These are phyloP conservation scores for Massarina eburnea DNA, from an alignment of 2,329 filamentous ascomycete genomes.

Conservation along the genomic window DNA sequence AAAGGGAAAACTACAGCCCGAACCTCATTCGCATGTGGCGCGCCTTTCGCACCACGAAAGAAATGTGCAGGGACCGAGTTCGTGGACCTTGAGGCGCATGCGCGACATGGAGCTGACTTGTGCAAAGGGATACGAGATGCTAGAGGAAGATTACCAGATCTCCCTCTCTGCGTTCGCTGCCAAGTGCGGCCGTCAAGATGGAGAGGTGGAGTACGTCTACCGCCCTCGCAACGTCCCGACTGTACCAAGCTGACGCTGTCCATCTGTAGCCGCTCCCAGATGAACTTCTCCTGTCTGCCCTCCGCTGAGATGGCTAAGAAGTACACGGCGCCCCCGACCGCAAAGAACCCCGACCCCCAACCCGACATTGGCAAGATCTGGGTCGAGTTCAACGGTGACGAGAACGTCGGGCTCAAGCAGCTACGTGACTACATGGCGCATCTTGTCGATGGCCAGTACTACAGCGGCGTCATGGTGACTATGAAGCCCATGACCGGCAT, in stretches of 20 bases:
- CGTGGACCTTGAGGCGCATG: conserved; percentile 38
- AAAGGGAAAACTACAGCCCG: conserved; percentile 21
- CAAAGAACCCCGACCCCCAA: conserved; percentile 68
- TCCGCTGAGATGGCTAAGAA: conserved; percentile 81
- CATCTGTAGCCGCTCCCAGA: conserved; percentile 68
- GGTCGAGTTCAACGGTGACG: conserved; percentile 85
- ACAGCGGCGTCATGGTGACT: conserved; percentile 89
- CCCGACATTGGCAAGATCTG: conserved; percentile 85
- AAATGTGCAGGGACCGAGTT: conserved; percentile 93
- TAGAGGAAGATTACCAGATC: conserved; percentile 86
- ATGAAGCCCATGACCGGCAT: conserved; percentile 79
- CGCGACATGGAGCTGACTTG: conserved; percentile 18
- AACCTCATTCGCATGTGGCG: conserved; percentile 74
- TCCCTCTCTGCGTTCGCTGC: conserved; percentile 77
- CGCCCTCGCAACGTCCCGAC: neutral
- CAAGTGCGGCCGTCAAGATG: conserved; percentile 71
- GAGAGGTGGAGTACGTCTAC: conserved; percentile 70
- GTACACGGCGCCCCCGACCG: conserved; percentile 72
- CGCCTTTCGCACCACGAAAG: conserved; percentile 87
- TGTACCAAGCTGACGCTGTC: conserved; percentile 11
- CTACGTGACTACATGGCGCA: conserved; percentile 87
- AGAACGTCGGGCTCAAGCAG: conserved; percentile 84
- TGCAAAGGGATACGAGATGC: conserved; percentile 83
- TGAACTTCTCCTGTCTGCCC: conserved; percentile 87
- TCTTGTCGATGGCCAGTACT: conserved; percentile 77